Percentiles rank a stretch among this genome's conserved stretches.
Evolutionary conservation across 768 basidiomycete species (phyloP).

Genomic region (Lyophyllum decastes): DNA sequence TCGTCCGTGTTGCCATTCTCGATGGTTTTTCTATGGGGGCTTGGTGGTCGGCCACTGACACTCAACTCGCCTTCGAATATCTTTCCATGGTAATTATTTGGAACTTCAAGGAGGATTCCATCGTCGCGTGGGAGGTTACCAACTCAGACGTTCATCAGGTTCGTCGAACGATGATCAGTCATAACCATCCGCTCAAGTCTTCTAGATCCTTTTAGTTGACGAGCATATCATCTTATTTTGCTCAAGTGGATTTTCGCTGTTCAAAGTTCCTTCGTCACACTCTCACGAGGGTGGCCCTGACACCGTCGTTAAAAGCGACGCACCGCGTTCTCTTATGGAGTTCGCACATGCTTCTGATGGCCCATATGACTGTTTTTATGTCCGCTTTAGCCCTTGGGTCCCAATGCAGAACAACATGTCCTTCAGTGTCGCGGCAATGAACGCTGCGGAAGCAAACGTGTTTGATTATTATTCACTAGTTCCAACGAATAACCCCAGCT

Average conservation of each 20-base stretch:
- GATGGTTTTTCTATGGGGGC: background rate
- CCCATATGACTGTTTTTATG: too few relatives aligned
- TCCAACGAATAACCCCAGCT: background rate
- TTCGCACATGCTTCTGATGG: background rate
- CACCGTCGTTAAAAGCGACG: background rate
- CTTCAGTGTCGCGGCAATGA: background rate
- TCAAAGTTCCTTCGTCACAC: background rate
- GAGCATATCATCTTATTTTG: background rate
- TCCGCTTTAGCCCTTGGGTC: background rate
- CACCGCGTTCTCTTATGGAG: background rate
- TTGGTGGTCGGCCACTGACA: background rate
- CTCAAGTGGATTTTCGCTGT: background rate
- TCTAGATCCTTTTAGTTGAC: background rate
- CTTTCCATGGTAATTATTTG: background rate
- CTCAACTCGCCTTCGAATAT: background rate
- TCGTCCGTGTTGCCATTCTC: background rate
- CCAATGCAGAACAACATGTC: background rate
- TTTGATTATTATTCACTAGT: background rate
- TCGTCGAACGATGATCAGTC: too few relatives aligned
- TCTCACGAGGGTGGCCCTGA: background rate
- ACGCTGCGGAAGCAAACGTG: background rate
- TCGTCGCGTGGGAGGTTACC: background rate
- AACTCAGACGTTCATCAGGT: too few relatives aligned
- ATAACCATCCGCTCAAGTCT: too few relatives aligned
- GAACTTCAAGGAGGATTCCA: background rate